Evolutionary conservation across 2,329 filamentous ascomycete genomes (phyloP), one percentile per base, ranked within the genome.

Genomic region (Berkeleyomyces rouxiae): DNA sequence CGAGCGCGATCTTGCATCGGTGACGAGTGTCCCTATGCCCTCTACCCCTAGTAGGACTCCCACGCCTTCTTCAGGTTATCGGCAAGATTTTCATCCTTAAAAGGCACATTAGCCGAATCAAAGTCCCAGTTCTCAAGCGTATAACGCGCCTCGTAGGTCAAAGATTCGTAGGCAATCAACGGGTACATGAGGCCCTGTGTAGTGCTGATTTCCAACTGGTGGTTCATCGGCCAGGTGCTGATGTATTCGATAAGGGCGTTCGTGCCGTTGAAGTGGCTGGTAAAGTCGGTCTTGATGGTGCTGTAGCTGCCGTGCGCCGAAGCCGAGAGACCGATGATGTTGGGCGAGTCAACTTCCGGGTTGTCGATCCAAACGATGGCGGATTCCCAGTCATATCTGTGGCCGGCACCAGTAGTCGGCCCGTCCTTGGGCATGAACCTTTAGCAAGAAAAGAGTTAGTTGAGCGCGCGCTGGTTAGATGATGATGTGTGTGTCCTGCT

Each of bases 391-490:
- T 76, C 74, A 64, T 75, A 72, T 4, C 74, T 71, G 63, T 76
- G 74, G 43, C 70, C 69, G 0, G 71, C 71, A 13, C 59, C 59
- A 16, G 59, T 61, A 13, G 65, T 63, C 9, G 75, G 74, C 65
- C 71, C 67, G 63, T 78, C 75, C 69, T 78, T 78, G 59, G 76
- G 76, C 67, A 75, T 71, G 67, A 76, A 78, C 58, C 58, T 59
- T 6, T 3, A 33, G 23, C 23, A 47, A 42, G 23, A 7, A 39
- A 31, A 31, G 51, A 13, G 31, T 37, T 4, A 37, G 51, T n/a
- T 31, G 43, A 13, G 23, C 23, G 23, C n/a, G 4, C 42, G n/a
- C 6, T 10, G n/a, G 42, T 13, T 13, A 13, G 43, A 3, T 4
- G 13, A 7, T n/a, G 23, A n/a, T 23, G 23, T 23, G 23, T 23